Conservation (phyloP, 768 basidiomycete species). For the Pleurotus giganteus region DNA sequence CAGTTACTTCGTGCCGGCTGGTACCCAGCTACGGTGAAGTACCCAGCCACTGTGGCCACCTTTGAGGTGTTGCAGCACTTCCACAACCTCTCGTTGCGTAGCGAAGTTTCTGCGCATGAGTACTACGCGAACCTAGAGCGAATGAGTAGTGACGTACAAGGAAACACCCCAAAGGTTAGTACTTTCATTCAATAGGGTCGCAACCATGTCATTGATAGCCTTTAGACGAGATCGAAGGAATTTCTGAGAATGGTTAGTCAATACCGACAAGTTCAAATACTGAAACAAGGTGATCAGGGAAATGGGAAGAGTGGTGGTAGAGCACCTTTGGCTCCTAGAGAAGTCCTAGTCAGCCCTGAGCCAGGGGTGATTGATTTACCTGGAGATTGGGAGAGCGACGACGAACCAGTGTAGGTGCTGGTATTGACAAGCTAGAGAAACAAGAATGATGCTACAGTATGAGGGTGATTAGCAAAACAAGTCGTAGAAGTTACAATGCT, state of each 20-base stretch:
- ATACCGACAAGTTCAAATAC: background rate
- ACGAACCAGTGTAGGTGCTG: too few relatives aligned
- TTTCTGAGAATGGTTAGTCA: conserved; percentile 1
- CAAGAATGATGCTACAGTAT: too few relatives aligned
- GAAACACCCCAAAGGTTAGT: conserved; percentile 18
- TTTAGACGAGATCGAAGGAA: background rate
- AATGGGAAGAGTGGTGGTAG: conserved; percentile 6
- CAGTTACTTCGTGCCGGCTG: conserved; percentile 28
- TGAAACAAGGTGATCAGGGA: conserved; percentile 1
- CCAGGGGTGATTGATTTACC: too few relatives aligned
- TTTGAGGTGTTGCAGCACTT: conserved; percentile 22
- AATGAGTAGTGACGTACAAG: conserved; percentile 24
- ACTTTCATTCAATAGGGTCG: too few relatives aligned
- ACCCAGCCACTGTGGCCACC: conserved; percentile 26
- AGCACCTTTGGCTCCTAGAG: too few relatives aligned
- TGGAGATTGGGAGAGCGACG: too few relatives aligned
- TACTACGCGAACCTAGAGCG: conserved; percentile 24
- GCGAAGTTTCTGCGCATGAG: conserved; percentile 27
- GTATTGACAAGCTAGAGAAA: too few relatives aligned
- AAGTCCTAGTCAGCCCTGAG: too few relatives aligned
- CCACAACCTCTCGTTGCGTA: conserved; percentile 23
- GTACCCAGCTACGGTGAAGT: conserved; percentile 28
- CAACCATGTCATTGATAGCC: background rate
- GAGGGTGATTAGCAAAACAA: too few relatives aligned
- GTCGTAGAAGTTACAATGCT: too few relatives aligned